Evolutionary conservation across 257 asterid species (phyloP).

Genomic region (Nemophila menziesii): DNA sequence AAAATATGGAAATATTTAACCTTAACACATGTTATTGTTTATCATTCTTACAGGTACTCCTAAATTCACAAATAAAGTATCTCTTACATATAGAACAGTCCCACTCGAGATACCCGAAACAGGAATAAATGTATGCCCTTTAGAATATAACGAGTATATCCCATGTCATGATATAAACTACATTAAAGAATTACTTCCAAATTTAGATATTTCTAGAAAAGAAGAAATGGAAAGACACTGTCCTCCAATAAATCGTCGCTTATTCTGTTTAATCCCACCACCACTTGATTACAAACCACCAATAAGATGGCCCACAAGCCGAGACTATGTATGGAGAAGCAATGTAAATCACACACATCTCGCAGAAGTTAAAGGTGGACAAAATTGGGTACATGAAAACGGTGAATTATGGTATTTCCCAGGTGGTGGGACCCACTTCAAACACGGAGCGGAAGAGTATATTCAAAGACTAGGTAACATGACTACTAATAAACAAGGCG

Average conservation of each 20-base stretch:
- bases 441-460: conserved; percentile 90
- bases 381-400: conserved; percentile 85
- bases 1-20: not conserved
- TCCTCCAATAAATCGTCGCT: conserved; percentile 51
- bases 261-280: conserved; percentile 85
- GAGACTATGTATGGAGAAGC: conserved; percentile 91
- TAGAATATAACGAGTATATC: conserved; percentile 60
- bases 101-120: conserved; percentile 55
- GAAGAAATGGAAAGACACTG: conserved; percentile 94
- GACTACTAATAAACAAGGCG: conserved; percentile 63
- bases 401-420: conserved; percentile 90
- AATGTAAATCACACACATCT: conserved; percentile 85
- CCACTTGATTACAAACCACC: conserved; percentile 87
- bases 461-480: conserved; percentile 87
- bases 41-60: conserved; percentile 30
- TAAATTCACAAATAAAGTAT: conserved; percentile 46
- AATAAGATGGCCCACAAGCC: conserved; percentile 76
- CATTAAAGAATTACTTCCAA: conserved; percentile 52
- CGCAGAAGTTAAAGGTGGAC: conserved; percentile 91
- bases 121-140: conserved; percentile 70
- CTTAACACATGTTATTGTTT: conserved; percentile 3
- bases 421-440: conserved; percentile 98
- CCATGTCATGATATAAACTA: conserved; percentile 78
- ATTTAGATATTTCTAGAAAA: conserved; percentile 53
- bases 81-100: conserved; percentile 39